Base-by-base conservation (phyloP, 306 rosid genomes). In the Citrullus amarus region DNA sequence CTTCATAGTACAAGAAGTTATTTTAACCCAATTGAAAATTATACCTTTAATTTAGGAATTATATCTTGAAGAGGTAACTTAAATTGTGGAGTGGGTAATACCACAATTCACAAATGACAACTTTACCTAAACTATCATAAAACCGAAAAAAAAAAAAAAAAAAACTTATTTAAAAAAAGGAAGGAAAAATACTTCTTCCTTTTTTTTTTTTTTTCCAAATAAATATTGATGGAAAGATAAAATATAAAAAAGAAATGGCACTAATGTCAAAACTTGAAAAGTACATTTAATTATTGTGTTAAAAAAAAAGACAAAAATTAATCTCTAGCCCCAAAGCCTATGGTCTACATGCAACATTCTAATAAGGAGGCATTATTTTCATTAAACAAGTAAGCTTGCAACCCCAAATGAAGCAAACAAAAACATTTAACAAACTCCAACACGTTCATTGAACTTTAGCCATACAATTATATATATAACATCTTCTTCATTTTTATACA, bases 401-500 rank as follows among this genome's bases (percentile, higher is more conserved):
- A 34, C 80, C 65, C 76, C 32, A 75, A 85, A 61, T 76, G 58
- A 79, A 82, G 83, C 79, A 74, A 75, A 50, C 30, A 67, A 67
- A 67, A 67, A 67, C 74, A 67, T 32, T 46, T 32, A 39, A 62
- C 56, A 44, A 55, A 83, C 63, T 44, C 58, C 71, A 69, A 82
- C 85, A 85, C 69, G 78, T 87, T 79, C 88, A 79, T 72, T 81
- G 86, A 83, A 87, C 88, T 70, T 72, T 38, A 56, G 76, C 77
- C 75, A 59, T 30, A 39, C 43, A 74, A 53, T 39, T 0, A 32
- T 77, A 2, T 63, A 10, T 5, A 12, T 25, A 10, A 59, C 38
- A 59, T 13, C 16, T 48, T 5, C 3, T 59, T 59, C 66, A 59
- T 59, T 25, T 60, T 60, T 28, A 55, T 56, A 7, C 30, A 38